Evolutionary conservation across 805 yeast genomes (phyloP).

Genomic region (Yarrowia keelungensis): DNA sequence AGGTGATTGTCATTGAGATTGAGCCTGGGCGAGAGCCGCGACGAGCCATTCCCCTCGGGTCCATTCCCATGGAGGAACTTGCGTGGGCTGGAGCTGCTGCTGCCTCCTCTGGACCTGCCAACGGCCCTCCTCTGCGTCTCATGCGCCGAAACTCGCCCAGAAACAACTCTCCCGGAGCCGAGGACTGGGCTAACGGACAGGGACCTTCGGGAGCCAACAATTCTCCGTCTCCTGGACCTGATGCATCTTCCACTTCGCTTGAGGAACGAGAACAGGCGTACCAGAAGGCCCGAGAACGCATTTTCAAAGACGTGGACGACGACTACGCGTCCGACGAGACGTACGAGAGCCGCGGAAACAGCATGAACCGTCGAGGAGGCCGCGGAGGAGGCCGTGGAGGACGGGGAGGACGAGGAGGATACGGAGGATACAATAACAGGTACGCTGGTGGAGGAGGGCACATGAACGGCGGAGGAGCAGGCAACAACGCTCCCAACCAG

Average conservation of each 20-base stretch:
- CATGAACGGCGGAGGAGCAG: constrained; percentile 10
- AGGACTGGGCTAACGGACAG: constrained; percentile 7
- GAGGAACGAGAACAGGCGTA: constrained; percentile 54
- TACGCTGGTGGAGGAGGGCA: constrained; percentile 2
- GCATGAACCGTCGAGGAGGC: constrained; percentile 30
- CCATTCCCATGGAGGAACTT: constrained; percentile 22
- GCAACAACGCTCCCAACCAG: neutral
- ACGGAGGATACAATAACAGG: constrained; percentile 28
- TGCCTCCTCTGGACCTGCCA: constrained; percentile 9
- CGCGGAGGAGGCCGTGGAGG: constrained; percentile 7
- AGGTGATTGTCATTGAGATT: constrained; percentile 53
- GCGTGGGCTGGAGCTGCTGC: constrained; percentile 35
- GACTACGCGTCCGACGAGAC: constrained; percentile 19
- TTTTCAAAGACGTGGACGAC: constrained; percentile 48
- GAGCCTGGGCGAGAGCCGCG: constrained; percentile 23
- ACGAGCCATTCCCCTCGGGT: constrained; percentile 24
- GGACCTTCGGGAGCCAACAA: neutral
- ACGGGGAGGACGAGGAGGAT: constrained; percentile 7
- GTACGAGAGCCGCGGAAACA: constrained; percentile 12
- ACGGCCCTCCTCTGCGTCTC: constrained; percentile 23
- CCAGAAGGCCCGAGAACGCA: constrained; percentile 53
- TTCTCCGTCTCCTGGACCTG: constrained; percentile 7
- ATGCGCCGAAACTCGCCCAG: constrained; percentile 37
- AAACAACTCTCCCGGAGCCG: constrained; percentile 26
- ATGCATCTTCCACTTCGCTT: constrained; percentile 37